Percentiles rank a stretch among this genome's conserved stretches.
phyloP scores from a whole-genome alignment of 106 monocot species.

The Apostasia ramifera region DNA sequence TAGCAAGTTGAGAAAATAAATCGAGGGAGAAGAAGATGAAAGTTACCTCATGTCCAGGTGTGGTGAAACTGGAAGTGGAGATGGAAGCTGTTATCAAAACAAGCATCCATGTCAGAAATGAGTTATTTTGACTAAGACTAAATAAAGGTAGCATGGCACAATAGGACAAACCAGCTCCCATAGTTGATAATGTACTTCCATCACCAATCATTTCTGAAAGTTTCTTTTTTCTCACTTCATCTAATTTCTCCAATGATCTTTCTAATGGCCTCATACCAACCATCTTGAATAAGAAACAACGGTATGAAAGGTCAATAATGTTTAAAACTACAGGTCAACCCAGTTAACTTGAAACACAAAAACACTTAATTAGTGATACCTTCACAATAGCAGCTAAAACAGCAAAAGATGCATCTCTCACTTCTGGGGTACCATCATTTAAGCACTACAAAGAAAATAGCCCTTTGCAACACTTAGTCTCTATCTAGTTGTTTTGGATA shows the following conservation, averaged over 20 bases:
- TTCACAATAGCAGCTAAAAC: conserved; percentile 88
- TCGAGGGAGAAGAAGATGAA: neutral
- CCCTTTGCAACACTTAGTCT: neutral
- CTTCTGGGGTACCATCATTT: conserved; percentile 98
- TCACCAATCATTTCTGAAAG: conserved; percentile 95
- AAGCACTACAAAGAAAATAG: conserved; percentile 47
- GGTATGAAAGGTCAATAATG: neutral
- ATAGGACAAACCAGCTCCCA: conserved; percentile 40
- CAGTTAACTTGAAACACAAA: neutral
- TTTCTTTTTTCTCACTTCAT: conserved; percentile 96
- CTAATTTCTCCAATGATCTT: conserved; percentile 90
- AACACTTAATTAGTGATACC: conserved; percentile 25
- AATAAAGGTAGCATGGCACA: neutral
- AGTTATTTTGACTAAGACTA: neutral
- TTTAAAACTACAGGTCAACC: neutral
- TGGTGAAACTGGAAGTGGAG: conserved; percentile 24
- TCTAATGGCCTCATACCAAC: conserved; percentile 97
- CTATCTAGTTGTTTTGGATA: neutral
- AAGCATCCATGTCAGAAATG: neutral
- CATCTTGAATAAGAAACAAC: conserved; percentile 41
- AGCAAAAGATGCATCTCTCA: conserved; percentile 95
- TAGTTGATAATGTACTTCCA: conserved; percentile 21
- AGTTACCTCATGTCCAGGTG: conserved; percentile 40
- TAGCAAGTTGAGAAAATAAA: neutral
- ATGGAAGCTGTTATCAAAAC: conserved; percentile 27